phyloP scores from a whole-genome alignment of 2,329 filamentous ascomycete genomes.

The Cytospora chrysosperma region DNA sequence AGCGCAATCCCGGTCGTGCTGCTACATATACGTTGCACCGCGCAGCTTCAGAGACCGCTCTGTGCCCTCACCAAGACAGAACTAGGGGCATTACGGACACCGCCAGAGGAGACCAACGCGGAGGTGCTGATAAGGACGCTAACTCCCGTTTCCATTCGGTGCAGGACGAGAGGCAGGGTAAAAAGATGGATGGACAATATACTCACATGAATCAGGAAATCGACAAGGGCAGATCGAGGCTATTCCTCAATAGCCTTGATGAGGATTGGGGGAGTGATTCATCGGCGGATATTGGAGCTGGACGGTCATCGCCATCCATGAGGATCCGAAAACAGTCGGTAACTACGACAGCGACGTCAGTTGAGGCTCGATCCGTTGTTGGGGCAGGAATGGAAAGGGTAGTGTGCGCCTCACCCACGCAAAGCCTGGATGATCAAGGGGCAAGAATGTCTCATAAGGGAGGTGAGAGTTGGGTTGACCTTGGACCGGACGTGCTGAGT shows the following conservation, averaged over 20 bases:
- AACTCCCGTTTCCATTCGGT: constrained; percentile 4
- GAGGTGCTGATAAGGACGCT: constrained; percentile 8
- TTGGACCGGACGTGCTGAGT: constrained; percentile 25
- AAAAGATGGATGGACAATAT: not conserved
- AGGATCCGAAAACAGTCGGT: constrained; percentile 37
- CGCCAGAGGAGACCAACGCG: constrained; percentile 3
- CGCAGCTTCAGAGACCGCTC: constrained; percentile 14
- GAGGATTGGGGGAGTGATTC: constrained; percentile 31
- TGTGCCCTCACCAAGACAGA: constrained; percentile 15
- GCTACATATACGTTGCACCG: constrained; percentile 19
- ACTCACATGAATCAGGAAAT: constrained; percentile 8
- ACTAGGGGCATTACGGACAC: constrained; percentile 11
- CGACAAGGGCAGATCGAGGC: constrained; percentile 8
- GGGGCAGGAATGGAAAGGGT: constrained; percentile 17
- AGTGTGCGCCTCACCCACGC: constrained; percentile 31
- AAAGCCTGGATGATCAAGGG: constrained; percentile 25
- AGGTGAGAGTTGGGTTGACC: constrained; percentile 30
- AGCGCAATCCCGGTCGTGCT: constrained; percentile 16
- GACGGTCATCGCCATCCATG: constrained; percentile 32
- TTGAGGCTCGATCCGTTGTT: constrained; percentile 31
- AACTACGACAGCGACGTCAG: constrained; percentile 38
- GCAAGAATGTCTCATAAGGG: constrained; percentile 4
- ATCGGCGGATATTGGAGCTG: constrained; percentile 32
- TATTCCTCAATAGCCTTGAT: constrained; percentile 17
- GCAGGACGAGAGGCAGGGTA: not conserved